Base-by-base conservation (phyloP, 257 asterid species). In the Oldenlandia corymbosa region DNA sequence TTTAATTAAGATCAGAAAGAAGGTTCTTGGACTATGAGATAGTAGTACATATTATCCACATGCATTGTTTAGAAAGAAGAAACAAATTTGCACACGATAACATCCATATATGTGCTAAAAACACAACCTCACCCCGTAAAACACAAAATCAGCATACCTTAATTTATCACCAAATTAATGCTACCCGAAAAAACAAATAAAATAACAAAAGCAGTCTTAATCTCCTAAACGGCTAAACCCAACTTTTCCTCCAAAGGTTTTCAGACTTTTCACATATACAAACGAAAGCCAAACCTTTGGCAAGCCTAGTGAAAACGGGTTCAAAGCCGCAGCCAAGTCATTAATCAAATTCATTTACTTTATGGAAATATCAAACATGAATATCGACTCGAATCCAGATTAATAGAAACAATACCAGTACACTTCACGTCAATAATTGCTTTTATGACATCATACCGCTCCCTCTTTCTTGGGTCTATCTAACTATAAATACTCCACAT, bases 371-470 rank as follows among this genome's bases (percentile, higher is more conserved):
- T n/a, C n/a, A n/a, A n/a, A n/a, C n/a, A n/a, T n/a, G n/a, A n/a
- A n/a, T n/a, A n/a, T n/a, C n/a, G n/a, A n/a, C n/a, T n/a, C n/a
- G n/a, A n/a, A n/a, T n/a, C n/a, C n/a, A n/a, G n/a, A n/a, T n/a
- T n/a, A n/a, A n/a, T n/a, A n/a, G n/a, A n/a, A n/a, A n/a, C 9
- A 34, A 34, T 3, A 34, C 39, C 39, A n/a, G n/a, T 34, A 34
- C 9, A 20, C 21, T 47, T 71, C 37, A 48, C 43, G 1, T 66
- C 66, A 66, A 55, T n/a, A 13, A 20, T 66, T 0, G 9, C 9
- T 21, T 43, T 53, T n/a, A 67, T 73, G 53, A 61, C 69, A 7
- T 61, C 69, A 67, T 28, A 20, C 9, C 27, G 16, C 49, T 58
- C 62, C 63, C 49, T 28, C 17, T 48, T 20, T 26, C 30, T 0